Percentiles rank a stretch among this genome's conserved stretches.
phyloP scores from a whole-genome alignment of 1,284 basidiomycete species.

The Hortiboletus rubellus region DNA sequence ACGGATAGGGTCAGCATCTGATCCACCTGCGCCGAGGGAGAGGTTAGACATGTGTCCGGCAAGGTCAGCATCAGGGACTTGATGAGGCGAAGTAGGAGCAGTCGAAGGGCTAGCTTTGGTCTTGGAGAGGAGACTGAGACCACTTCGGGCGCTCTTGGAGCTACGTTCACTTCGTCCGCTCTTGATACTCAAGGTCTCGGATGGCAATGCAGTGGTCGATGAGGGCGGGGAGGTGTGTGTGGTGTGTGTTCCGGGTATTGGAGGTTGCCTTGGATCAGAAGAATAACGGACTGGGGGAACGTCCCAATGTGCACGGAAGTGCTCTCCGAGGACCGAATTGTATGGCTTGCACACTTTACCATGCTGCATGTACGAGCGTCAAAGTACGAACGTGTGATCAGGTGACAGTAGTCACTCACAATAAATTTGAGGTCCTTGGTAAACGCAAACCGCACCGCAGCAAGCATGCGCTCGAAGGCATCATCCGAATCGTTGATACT shows the following conservation, averaged over 20 bases:
- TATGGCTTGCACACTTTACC: slow-evolving; percentile 95
- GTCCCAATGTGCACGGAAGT: slow-evolving; percentile 89
- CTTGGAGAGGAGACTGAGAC: slow-evolving; percentile 53
- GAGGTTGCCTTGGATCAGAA: slow-evolving; percentile 47
- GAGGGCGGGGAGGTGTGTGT: slow-evolving; percentile 33
- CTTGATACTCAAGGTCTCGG: slow-evolving; percentile 56
- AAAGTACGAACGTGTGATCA: neutral
- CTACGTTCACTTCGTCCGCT: slow-evolving; percentile 49
- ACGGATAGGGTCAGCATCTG: slow-evolving; percentile 42
- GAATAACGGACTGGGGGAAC: slow-evolving; percentile 61
- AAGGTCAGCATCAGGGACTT: slow-evolving; percentile 40
- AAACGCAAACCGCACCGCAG: slow-evolving; percentile 85
- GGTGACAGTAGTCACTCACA: slow-evolving; percentile 45
- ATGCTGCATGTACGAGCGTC: slow-evolving; percentile 46
- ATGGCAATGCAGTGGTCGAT: slow-evolving; percentile 28
- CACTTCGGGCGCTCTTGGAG: slow-evolving; percentile 57
- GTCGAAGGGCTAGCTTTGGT: slow-evolving; percentile 52
- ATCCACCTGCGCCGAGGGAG: slow-evolving; percentile 45
- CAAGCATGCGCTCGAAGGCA: slow-evolving; percentile 90
- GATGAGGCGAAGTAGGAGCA: slow-evolving; percentile 56
- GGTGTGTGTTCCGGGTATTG: slow-evolving; percentile 48
- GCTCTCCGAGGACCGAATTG: slow-evolving; percentile 91
- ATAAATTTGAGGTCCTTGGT: slow-evolving; percentile 96
- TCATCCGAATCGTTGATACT: slow-evolving; percentile 90
- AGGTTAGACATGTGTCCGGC: slow-evolving; percentile 61